Percentiles rank a stretch among this genome's conserved stretches.
Conservation (phyloP, 129 eudicot genomes). For the Helianthus annuus region DNA sequence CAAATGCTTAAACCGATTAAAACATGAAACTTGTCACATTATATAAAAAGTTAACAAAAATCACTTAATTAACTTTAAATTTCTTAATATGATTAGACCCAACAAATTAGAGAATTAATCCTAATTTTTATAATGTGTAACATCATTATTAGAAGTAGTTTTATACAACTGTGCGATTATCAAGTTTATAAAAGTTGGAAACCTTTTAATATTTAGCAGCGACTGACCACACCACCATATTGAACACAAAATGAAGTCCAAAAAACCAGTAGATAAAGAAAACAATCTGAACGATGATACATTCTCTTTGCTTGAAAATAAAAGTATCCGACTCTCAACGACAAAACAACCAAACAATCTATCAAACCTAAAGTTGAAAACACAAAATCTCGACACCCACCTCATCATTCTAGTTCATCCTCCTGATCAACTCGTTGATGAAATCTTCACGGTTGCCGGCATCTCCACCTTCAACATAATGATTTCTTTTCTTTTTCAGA, state of each 20-base stretch:
- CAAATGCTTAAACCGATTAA: too few species aligned
- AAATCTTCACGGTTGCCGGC: slow-evolving; percentile 69
- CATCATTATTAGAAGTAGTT: too few species aligned
- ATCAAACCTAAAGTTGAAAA: slow-evolving; percentile 11
- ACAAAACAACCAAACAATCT: background rate
- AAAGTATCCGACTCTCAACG: slow-evolving; percentile 8
- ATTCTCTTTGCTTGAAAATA: slow-evolving; percentile 10
- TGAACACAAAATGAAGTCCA: background rate
- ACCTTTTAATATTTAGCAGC: too few species aligned
- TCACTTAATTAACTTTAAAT: too few species aligned
- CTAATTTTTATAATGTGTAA: too few species aligned
- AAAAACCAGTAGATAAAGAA: background rate
- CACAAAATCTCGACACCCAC: background rate
- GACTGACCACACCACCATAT: too few species aligned
- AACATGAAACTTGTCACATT: too few species aligned
- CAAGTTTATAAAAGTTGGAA: too few species aligned
- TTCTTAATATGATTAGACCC: too few species aligned
- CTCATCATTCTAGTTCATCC: slow-evolving; percentile 51
- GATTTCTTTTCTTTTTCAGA: slow-evolving; percentile 62
- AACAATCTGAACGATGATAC: background rate
- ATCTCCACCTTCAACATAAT: slow-evolving; percentile 78
- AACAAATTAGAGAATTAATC: too few species aligned
- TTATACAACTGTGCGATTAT: too few species aligned
- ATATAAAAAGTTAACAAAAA: too few species aligned
- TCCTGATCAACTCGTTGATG: slow-evolving; percentile 68